A percentile compares a stretch with the other conserved stretches of the same genome.
Conservation (phyloP, 176 grass and related monocot species). For the Musa troglodytarum region DNA sequence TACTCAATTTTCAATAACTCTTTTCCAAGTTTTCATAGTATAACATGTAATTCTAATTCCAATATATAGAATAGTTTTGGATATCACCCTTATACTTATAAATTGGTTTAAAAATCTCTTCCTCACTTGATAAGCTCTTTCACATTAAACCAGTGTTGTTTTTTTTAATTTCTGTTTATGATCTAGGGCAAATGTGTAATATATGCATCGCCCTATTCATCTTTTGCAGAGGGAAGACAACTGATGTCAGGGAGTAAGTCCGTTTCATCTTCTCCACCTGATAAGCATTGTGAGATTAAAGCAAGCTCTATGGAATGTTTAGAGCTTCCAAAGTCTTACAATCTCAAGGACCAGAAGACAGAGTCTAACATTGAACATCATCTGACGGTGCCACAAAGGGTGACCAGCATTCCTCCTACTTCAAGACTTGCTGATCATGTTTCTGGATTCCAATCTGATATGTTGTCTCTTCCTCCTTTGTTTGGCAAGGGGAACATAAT, state of each 20-base stretch:
- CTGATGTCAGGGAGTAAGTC: constrained; percentile 47
- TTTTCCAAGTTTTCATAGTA: no score
- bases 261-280: constrained; percentile 51
- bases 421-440: constrained; percentile 38
- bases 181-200: no score
- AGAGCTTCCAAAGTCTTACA: constrained; percentile 28
- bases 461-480: constrained; percentile 25
- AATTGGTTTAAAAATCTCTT: no score
- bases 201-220: not conserved
- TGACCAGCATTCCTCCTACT: constrained; percentile 25
- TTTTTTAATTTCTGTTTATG: no score
- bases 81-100: no score
- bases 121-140: no score
- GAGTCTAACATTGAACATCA: constrained; percentile 47
- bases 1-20: no score
- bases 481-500: constrained; percentile 25
- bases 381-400: constrained; percentile 36
- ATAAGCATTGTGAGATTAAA: constrained; percentile 47
- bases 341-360: constrained; percentile 39
- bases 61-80: no score
- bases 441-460: constrained; percentile 35
- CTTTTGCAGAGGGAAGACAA: constrained; percentile 27
- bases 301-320: constrained; percentile 21
- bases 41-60: no score
- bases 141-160: no score